Conservation (phyloP, 768 basidiomycete species). For the Phlebiopsis gigantea region DNA sequence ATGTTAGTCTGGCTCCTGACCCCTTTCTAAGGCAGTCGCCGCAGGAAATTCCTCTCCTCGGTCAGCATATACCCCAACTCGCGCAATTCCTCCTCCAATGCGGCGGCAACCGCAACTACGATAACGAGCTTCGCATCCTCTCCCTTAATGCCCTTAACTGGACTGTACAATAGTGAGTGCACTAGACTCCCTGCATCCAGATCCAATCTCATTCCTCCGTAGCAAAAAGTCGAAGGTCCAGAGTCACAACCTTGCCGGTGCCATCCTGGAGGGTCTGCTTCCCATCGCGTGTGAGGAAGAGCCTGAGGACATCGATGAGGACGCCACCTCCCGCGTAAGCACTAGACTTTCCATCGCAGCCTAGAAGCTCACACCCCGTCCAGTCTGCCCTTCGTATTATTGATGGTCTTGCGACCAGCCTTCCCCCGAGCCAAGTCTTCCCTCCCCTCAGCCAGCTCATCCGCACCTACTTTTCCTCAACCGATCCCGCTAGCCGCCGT, state of each 20-base stretch:
- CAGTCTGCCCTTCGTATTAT: slow-evolving; percentile 89
- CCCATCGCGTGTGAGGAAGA: slow-evolving; percentile 92
- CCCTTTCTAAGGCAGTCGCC: not conserved
- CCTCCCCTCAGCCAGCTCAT: slow-evolving; percentile 82
- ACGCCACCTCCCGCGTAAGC: slow-evolving; percentile 84
- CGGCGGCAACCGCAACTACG: slow-evolving; percentile 73
- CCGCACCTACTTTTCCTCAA: slow-evolving; percentile 76
- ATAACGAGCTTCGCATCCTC: slow-evolving; percentile 79
- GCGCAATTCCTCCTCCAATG: slow-evolving; percentile 83
- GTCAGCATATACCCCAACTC: slow-evolving; percentile 82
- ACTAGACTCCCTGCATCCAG: not conserved
- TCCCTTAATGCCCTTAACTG: slow-evolving; percentile 92
- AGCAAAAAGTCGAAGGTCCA: slow-evolving; percentile 98
- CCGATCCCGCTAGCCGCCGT: slow-evolving; percentile 75
- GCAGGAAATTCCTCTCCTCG: slow-evolving; percentile 90
- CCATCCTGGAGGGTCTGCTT: slow-evolving; percentile 88
- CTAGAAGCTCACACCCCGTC: slow-evolving; percentile 25
- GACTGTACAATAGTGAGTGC: slow-evolving; percentile 89
- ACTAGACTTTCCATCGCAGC: not conserved
- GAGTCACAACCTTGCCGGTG: slow-evolving; percentile 72
- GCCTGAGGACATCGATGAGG: slow-evolving; percentile 90
- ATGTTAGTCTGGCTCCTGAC: not conserved
- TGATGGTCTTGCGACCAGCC: slow-evolving; percentile 84
- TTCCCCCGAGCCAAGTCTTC: slow-evolving; percentile 96
- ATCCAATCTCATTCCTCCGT: not conserved